Conservation (phyloP, 2,329 filamentous ascomycete species). For the Trichoderma atroviride region DNA sequence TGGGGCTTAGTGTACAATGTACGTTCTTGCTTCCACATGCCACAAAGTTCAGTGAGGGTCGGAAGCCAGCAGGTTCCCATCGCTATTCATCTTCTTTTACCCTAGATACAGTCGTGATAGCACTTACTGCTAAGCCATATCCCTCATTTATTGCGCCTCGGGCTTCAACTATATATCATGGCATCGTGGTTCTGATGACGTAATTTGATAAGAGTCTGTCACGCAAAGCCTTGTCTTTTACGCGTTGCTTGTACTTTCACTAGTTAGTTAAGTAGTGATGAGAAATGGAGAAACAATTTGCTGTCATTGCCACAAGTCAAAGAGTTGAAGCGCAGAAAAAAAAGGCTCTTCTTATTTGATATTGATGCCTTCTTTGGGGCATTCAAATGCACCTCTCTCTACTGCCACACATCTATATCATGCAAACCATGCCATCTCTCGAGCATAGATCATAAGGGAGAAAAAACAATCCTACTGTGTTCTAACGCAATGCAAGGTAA, state of each 20-base stretch:
- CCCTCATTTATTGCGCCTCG: too few relatives aligned
- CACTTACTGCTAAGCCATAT: background rate
- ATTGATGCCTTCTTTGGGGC: background rate
- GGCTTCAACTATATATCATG: too few relatives aligned
- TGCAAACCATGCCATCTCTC: background rate
- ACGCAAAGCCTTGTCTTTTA: too few relatives aligned
- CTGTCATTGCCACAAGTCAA: background rate
- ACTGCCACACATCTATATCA: background rate
- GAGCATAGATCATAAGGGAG: background rate
- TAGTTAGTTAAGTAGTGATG: background rate
- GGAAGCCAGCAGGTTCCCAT: background rate
- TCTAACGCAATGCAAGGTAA: slow-evolving; percentile 4
- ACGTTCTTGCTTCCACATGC: background rate
- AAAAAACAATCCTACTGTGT: background rate
- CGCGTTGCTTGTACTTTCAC: background rate
- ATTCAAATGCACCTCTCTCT: background rate
- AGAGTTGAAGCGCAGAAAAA: background rate
- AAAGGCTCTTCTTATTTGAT: background rate
- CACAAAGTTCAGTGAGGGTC: background rate
- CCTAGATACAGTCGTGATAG: background rate
- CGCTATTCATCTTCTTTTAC: background rate
- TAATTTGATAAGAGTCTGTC: too few relatives aligned
- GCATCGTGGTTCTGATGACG: too few relatives aligned
- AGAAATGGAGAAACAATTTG: too few relatives aligned
- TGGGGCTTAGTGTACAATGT: background rate